These are phyloP conservation scores for Dimocarpus longan DNA, from an alignment of 345 rosid genomes.

Conservation along the genomic window DNA sequence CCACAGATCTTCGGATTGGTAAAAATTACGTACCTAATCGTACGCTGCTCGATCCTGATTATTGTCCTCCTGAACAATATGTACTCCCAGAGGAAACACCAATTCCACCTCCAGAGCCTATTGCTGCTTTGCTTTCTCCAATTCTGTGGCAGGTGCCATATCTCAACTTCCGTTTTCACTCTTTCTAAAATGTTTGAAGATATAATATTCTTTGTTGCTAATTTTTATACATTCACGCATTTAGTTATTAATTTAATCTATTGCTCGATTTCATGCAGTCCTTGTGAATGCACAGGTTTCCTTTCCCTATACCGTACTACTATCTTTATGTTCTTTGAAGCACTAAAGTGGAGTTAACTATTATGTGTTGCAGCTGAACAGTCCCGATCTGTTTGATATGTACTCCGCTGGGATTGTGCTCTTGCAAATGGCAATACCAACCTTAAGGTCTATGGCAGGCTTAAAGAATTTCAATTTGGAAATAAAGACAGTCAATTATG, in stretches of 20 bases:
- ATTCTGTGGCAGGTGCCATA: constrained; percentile 79
- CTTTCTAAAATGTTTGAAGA: neutral
- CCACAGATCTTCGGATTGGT: constrained; percentile 96
- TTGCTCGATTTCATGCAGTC: neutral
- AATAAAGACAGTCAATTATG: constrained; percentile 55
- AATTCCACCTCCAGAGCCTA: constrained; percentile 90
- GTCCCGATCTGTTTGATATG: constrained; percentile 94
- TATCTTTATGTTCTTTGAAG: constrained; percentile 5
- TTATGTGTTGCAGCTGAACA: constrained; percentile 65
- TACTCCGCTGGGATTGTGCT: constrained; percentile 90
- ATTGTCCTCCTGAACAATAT: constrained; percentile 90
- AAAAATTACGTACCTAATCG: constrained; percentile 79
- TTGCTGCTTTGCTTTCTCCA: constrained; percentile 91
- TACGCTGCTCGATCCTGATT: constrained; percentile 82
- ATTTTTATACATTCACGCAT: neutral
- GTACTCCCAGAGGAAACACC: constrained; percentile 97
- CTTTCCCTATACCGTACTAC: neutral
- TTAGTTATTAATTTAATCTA: too few species aligned
- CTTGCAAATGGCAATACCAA: constrained; percentile 93
- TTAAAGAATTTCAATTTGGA: constrained; percentile 85
- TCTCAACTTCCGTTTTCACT: neutral
- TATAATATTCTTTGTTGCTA: too few species aligned
- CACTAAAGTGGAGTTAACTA: constrained; percentile 22
- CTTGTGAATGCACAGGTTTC: neutral
- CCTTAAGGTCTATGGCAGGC: constrained; percentile 61